A percentile compares a stretch with the other conserved stretches of the same genome.
Evolutionary conservation across 2,329 filamentous ascomycete genomes (phyloP).

Genomic region (Epicoccum sorghinum): DNA sequence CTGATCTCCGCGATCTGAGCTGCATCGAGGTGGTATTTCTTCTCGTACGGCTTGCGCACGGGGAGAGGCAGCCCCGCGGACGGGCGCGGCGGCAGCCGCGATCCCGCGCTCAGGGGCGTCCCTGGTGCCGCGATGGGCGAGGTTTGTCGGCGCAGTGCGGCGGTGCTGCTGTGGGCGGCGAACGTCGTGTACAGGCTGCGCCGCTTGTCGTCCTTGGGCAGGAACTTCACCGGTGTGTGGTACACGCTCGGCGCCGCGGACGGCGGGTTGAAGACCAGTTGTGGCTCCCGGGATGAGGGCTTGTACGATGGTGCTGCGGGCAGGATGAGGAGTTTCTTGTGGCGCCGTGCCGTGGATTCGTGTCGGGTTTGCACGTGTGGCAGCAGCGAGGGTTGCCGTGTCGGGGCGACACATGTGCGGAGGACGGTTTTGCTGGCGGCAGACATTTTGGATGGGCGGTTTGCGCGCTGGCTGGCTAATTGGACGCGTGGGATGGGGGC

Average conservation of each 20-base stretch:
- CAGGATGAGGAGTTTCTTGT: slow-evolving; percentile 54
- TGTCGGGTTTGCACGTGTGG: slow-evolving; percentile 45
- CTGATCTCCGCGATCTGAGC: slow-evolving; percentile 66
- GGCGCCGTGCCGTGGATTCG: slow-evolving; percentile 54
- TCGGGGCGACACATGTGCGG: slow-evolving; percentile 26
- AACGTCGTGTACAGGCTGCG: slow-evolving; percentile 53
- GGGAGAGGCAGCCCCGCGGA: slow-evolving; percentile 53
- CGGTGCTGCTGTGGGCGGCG: slow-evolving; percentile 27
- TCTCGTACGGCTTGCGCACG: slow-evolving; percentile 58
- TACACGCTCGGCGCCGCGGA: slow-evolving; percentile 67
- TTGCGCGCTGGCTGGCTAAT: too few relatives aligned
- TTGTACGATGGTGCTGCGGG: slow-evolving; percentile 54
- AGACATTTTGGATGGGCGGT: slow-evolving; percentile 33
- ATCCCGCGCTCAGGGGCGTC: slow-evolving; percentile 32
- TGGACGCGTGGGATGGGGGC: too few relatives aligned
- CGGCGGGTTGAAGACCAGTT: slow-evolving; percentile 66
- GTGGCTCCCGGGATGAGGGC: slow-evolving; percentile 33
- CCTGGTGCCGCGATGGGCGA: slow-evolving; percentile 37
- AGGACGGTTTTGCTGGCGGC: slow-evolving; percentile 41
- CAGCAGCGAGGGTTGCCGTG: slow-evolving; percentile 29
- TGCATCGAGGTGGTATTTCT: slow-evolving; percentile 66
- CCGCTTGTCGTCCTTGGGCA: slow-evolving; percentile 64
- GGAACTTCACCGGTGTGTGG: slow-evolving; percentile 69
- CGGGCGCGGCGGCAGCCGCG: slow-evolving; percentile 32
- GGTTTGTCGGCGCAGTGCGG: slow-evolving; percentile 27